These are phyloP conservation scores for Euptelea pleiosperma DNA, from an alignment of 164 flowering plant genomes.

Conservation along the genomic window DNA sequence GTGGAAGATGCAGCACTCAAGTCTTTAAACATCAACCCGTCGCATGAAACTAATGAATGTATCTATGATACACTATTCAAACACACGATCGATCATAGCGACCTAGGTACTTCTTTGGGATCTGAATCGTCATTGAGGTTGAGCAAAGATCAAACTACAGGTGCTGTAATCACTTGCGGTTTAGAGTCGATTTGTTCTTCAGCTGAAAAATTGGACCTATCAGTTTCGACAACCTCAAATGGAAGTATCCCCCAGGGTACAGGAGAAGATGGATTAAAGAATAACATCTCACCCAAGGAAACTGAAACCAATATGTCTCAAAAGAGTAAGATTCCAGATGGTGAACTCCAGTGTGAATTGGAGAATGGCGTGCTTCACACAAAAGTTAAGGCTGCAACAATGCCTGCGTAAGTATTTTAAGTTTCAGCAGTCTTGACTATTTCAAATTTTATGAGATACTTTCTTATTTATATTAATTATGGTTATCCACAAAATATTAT, in stretches of 20 bases:
- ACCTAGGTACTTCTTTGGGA: constrained; percentile 13
- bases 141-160: constrained; percentile 13
- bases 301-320: constrained; percentile 3
- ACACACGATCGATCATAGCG: background rate
- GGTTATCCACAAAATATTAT: background rate
- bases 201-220: constrained; percentile 5
- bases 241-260: background rate
- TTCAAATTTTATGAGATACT: background rate
- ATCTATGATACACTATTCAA: background rate
- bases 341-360: constrained; percentile 13
- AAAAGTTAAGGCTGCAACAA: constrained; percentile 14
- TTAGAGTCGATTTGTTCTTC: constrained; percentile 9
- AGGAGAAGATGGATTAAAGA: constrained; percentile 1
- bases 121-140: constrained; percentile 13
- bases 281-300: constrained; percentile 5
- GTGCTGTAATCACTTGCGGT: constrained; percentile 6
- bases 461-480: background rate
- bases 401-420: constrained; percentile 27
- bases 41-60: constrained; percentile 5
- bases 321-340: constrained; percentile 9
- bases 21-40: constrained; percentile 11
- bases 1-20: constrained; percentile 11
- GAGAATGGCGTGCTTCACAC: constrained; percentile 5
- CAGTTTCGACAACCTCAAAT: constrained; percentile 8
- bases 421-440: background rate